Evolutionary conservation across 73 alveolate genomes (phyloP), one percentile per base, ranked within the genome.

Genomic region (Effrenium voratum): DNA sequence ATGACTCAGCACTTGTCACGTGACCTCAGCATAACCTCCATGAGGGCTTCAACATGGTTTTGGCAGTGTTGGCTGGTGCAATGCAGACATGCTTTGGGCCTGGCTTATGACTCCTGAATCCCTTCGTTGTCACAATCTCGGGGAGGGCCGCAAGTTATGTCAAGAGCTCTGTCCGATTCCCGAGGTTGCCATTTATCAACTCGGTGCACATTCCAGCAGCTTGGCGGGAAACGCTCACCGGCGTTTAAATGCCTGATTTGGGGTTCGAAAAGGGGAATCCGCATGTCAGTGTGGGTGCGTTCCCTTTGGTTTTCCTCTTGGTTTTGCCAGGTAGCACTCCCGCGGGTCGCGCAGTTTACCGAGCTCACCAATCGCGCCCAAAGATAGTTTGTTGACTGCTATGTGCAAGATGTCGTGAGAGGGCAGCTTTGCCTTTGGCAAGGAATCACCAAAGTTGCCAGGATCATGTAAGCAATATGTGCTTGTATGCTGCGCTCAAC

Each of bases 121-220:
- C 4, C 16, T 15, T 41, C 38, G 41, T 43, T 22, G 63, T 5
- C 50, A 15, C 55, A 16, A 19, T 52, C 19, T 19, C 8, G 26
- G 26, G 63, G 26, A 19, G 19, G 63, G 19, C 19, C 19, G 26
- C 63, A 19, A 19, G 26, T 12, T 12, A 19, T 12, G 8, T 52
- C 63, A 8, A 19, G 63, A 8, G 19, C 26, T 52, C 63, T 52
- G 26, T 52, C 26, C 77, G 24, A 2, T 3, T 36, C 43, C 52
- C 38, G 72, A 85, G 94, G 94, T 59, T 90, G 34, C 96, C 96
- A 5, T 90, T 90, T 87, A 41, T 90, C 32, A 90, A 90, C 57
- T 90, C 96, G 45, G 68, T 90, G 57, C 96, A 70, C 47, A 70
- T 44, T 24, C 44, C 96, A 55, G 40, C 32, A 1, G 28, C 88